Evolutionary conservation across 2,329 filamentous ascomycete genomes (phyloP), one percentile per base, ranked within the genome.

Genomic region (Colletotrichum sp.): DNA sequence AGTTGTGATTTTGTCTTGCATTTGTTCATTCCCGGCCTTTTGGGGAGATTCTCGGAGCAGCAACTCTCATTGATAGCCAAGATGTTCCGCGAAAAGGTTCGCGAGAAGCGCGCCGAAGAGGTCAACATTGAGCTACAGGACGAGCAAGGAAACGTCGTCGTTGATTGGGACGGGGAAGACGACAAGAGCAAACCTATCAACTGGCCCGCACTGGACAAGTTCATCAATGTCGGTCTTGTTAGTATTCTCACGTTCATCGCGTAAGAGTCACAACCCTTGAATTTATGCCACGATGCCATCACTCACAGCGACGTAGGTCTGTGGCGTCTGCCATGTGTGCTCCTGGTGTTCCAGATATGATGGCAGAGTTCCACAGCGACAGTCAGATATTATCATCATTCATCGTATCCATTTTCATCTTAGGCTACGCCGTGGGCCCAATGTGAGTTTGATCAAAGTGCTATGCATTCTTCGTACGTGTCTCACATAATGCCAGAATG

Each of bases 371-470:
- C 75, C 39, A 86, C 49, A 87, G 86, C 3, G 85, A 83, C 11
- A 87, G 84, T 76, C 79, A 84, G 11, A 82, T 87, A 61, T 79
- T 92, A 4, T 85, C 84, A 11, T 87, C 87, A 1, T 89, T 92
- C 71, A 88, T 90, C 77, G 86, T 92, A 4, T 90, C 90, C 7
- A 89, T 94, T 22, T 93, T 93, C 81, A 87, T 95, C 6, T 85
- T 94, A 0, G 93, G 93, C 27, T 91, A 91, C 75, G 90, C 89
- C 3, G 86, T 89, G 36, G 92, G 92, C 0, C 92, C 92, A 0
- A 82, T 90, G 69, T 52, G 7, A 52, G 44, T 52, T 22, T 13
- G 11, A 5, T 52, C 6, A 12, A 49, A 12, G 44, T 13, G n/a
- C 12, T 4, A 19, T 22, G 6, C 44, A 52, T 13, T 13, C 2